These are phyloP conservation scores for Lentinula detonsa DNA, from an alignment of 768 basidiomycete species.

Conservation along the genomic window DNA sequence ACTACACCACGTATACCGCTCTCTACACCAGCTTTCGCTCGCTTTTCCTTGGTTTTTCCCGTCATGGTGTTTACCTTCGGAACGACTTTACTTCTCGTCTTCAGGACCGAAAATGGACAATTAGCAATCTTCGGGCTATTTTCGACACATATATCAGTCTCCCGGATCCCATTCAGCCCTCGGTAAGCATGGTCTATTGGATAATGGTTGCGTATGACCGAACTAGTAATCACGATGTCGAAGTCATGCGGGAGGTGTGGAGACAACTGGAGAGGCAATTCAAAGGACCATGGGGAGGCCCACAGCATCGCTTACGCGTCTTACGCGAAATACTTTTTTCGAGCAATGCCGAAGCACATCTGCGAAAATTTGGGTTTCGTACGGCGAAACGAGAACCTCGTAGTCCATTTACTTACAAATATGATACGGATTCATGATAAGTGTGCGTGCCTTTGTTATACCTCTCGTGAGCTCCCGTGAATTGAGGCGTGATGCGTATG, in stretches of 20 bases:
- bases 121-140: constrained; percentile 47
- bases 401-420: background rate
- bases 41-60: constrained; percentile 70
- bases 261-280: constrained; percentile 50
- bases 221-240: constrained; percentile 46
- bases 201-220: constrained; percentile 59
- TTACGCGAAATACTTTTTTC: constrained; percentile 31
- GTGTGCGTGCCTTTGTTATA: too few species aligned
- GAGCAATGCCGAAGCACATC: constrained; percentile 1
- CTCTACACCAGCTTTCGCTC: constrained; percentile 57
- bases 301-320: constrained; percentile 35
- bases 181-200: constrained; percentile 53
- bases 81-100: constrained; percentile 6
- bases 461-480: background rate
- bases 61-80: constrained; percentile 37
- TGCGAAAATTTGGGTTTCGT: background rate
- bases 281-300: constrained; percentile 34
- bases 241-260: constrained; percentile 52
- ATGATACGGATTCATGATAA: background rate
- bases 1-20: constrained; percentile 29
- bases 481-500: background rate
- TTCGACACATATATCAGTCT: constrained; percentile 61
- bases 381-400: background rate
- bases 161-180: constrained; percentile 36
- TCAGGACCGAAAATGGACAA: constrained; percentile 43